Percentiles rank a stretch among this genome's conserved stretches.
Conservation (phyloP, 2,329 filamentous ascomycete genomes). For the Claviceps africana region DNA sequence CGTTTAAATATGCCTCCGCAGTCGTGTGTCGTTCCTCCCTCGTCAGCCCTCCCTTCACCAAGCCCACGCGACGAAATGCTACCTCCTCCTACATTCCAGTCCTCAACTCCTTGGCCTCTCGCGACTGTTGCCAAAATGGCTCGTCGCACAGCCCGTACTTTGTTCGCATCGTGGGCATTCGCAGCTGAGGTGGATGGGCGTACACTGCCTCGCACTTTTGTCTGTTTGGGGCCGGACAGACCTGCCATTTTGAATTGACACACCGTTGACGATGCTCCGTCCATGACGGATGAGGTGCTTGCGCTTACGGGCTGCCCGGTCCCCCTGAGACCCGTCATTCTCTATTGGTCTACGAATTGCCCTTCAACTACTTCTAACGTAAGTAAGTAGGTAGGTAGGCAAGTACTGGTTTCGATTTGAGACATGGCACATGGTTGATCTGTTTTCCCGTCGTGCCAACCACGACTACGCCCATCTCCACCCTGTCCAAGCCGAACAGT, state of each 20-base stretch:
- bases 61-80: background rate
- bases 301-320: background rate
- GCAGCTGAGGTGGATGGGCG: background rate
- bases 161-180: background rate
- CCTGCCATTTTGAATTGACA: background rate
- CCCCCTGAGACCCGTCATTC: background rate
- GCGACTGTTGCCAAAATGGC: background rate
- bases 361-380: background rate
- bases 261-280: background rate
- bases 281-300: background rate
- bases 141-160: background rate
- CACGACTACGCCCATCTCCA: background rate
- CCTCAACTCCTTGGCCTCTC: background rate
- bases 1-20: background rate
- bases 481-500: background rate
- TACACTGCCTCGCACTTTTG: background rate
- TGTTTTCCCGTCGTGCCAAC: background rate
- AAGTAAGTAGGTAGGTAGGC: no score
- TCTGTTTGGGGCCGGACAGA: background rate
- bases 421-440: background rate
- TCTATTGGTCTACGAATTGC: background rate
- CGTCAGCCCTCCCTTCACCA: background rate
- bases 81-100: constrained; percentile 3
- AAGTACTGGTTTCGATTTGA: no score
- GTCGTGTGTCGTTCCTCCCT: background rate